Percentiles rank a stretch among this genome's conserved stretches.
phyloP scores from a whole-genome alignment of 2,329 filamentous ascomycete genomes.

The Beauveria asiatica region DNA sequence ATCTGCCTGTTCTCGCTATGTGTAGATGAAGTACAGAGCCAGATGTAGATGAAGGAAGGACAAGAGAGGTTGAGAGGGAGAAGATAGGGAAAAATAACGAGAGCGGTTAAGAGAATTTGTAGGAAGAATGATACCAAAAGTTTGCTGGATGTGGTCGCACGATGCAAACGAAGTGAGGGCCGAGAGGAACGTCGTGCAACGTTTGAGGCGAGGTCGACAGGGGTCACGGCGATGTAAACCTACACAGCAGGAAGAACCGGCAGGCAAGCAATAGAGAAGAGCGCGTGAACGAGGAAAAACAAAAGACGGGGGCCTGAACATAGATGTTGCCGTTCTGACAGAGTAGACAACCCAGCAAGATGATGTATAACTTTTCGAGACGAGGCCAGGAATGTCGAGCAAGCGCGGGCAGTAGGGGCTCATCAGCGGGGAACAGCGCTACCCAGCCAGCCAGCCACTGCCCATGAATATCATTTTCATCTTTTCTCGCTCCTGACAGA shows the following conservation, averaged over 20 bases:
- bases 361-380: too few relatives aligned
- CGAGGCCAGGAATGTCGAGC: too few relatives aligned
- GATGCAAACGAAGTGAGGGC: constrained; percentile 7
- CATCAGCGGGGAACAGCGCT: too few relatives aligned
- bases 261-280: neutral
- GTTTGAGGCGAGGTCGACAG: constrained; percentile 2
- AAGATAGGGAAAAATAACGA: neutral
- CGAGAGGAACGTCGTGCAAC: neutral
- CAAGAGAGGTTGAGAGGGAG: neutral
- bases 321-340: too few relatives aligned
- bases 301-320: too few relatives aligned
- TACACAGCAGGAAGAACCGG: neutral
- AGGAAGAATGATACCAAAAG: neutral
- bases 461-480: too few relatives aligned
- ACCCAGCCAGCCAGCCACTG: too few relatives aligned
- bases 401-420: too few relatives aligned
- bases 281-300: neutral
- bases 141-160: constrained; percentile 8
- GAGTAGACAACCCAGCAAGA: too few relatives aligned
- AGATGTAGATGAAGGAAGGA: neutral
- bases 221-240: neutral
- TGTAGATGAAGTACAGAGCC: neutral
- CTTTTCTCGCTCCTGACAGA: too few relatives aligned
- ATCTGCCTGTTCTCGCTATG: neutral
- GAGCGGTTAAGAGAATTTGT: neutral